A percentile compares a stretch with the other conserved stretches of the same genome.
Evolutionary conservation across 352 stramenopile species (phyloP).

Genomic region (Halophytophthora batemanensis): DNA sequence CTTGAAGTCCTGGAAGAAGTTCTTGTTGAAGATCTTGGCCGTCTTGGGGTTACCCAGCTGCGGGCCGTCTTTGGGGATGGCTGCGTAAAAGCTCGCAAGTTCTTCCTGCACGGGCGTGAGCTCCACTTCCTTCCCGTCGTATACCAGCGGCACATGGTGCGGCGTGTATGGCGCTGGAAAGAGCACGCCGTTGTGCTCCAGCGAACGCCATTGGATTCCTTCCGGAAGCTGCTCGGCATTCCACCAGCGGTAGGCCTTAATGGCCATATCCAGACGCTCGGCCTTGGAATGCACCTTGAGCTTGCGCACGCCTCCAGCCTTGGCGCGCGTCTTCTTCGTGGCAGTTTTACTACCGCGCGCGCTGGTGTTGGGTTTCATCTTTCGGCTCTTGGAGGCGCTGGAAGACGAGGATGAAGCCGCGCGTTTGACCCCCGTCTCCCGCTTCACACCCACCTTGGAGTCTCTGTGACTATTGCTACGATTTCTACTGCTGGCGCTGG

Average conservation of each 20-base stretch:
- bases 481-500: slow-evolving; percentile 7
- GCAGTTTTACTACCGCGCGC: slow-evolving; percentile 33
- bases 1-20: slow-evolving; percentile 97
- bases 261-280: slow-evolving; percentile 95
- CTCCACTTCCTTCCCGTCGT: slow-evolving; percentile 91
- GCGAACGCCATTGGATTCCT: slow-evolving; percentile 97
- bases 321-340: slow-evolving; percentile 46
- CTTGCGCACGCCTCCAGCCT: slow-evolving; percentile 58
- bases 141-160: slow-evolving; percentile 95
- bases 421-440: slow-evolving; percentile 57
- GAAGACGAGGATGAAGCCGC: slow-evolving; percentile 34
- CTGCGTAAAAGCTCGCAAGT: slow-evolving; percentile 94
- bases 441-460: slow-evolving; percentile 40
- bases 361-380: slow-evolving; percentile 26
- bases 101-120: slow-evolving; percentile 96
- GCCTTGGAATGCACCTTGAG: slow-evolving; percentile 93
- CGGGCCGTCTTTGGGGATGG: slow-evolving; percentile 96
- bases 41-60: slow-evolving; percentile 97
- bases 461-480: slow-evolving; percentile 16
- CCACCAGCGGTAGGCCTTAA: slow-evolving; percentile 99
- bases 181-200: slow-evolving; percentile 98
- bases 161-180: slow-evolving; percentile 96
- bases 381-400: slow-evolving; percentile 37
- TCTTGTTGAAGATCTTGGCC: slow-evolving; percentile 98
- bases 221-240: slow-evolving; percentile 93